Percentiles rank a stretch among this genome's conserved stretches.
phyloP scores from a whole-genome alignment of 257 asterid species.

The Capsicum baccatum region DNA sequence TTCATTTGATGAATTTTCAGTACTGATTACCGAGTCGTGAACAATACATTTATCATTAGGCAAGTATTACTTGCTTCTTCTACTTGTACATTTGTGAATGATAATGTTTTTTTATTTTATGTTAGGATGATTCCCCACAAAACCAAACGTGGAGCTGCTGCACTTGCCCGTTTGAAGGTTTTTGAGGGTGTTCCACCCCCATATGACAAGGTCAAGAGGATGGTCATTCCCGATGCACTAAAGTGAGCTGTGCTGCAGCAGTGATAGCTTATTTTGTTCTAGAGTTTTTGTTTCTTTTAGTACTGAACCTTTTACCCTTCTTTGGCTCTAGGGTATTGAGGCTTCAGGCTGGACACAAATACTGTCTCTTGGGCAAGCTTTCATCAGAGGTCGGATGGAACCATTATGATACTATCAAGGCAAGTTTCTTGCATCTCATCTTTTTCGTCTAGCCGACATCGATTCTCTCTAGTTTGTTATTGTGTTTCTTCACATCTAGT shows the following conservation, averaged over 20 bases:
- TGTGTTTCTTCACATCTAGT: not conserved
- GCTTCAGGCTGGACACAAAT: constrained; percentile 24
- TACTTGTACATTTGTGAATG: not conserved
- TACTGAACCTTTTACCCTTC: not conserved
- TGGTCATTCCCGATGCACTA: constrained; percentile 71
- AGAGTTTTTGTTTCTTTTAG: not conserved
- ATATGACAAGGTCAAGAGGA: constrained; percentile 60
- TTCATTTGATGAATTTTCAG: not conserved
- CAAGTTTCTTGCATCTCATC: not conserved
- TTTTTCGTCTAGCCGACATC: not conserved
- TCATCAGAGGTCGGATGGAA: constrained; percentile 30
- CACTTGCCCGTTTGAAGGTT: constrained; percentile 67
- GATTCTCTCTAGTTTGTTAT: not conserved
- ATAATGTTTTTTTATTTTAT: not conserved
- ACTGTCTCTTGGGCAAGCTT: constrained; percentile 29
- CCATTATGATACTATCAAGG: constrained; percentile 23
- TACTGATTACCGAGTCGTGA: not conserved
- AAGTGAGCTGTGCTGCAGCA: constrained; percentile 40
- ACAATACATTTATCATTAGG: not conserved
- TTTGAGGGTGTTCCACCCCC: constrained; percentile 65
- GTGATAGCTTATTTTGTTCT: not conserved
- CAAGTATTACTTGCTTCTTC: not conserved
- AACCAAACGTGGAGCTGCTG: constrained; percentile 68
- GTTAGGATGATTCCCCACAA: constrained; percentile 66
- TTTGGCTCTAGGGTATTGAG: constrained; percentile 22